Base-by-base conservation (phyloP, 306 rosid genomes). In the Corylus americana region DNA sequence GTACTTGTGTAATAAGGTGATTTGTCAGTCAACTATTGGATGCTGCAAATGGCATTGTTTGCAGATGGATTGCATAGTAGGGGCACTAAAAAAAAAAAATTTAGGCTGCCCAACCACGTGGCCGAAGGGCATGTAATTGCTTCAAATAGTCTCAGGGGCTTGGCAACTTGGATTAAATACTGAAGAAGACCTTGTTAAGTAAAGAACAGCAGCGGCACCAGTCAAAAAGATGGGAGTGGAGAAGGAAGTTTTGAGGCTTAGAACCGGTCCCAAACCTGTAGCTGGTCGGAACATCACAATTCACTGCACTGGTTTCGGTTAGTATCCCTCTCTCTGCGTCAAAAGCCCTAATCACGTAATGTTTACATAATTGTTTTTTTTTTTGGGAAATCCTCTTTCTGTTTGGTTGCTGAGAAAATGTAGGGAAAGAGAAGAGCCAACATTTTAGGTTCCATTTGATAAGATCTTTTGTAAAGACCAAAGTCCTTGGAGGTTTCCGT, bases 291-390 rank as follows among this genome's bases (percentile, higher is more conserved):
- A 70, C 79, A 97, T 92, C 68, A 94, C 98, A 20, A 95, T 94
- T 71, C 97, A 94, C 88, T 94, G 98, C 92, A 94, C 97, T 70
- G 98, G 98, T 74, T 94, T 11, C 55, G 98, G 98, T 94, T 39
- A 14, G 90, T 51, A 25, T 29, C 66, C 54, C 42, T 74, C 22
- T 47, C 78, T 45, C 53, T 70, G 47, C 11, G 14, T 49, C 3
- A 5, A 29, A 39, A 17, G 31, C 0, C 72, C 16, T 18, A n/a
- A 8, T 8, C 10, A 4, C 0, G 42, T 22, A 11, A 5, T 39
- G 6, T 18, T n/a, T 20, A 29, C n/a, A 35, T 79, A 12, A 51
- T 54, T 51, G 9, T 3, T 20, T 64, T 20, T 22, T 22, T 22
- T 64, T 64, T 1, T 0, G 11, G 16, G 16, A 20, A 8, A 11